Evolutionary conservation across 2,329 filamentous ascomycete genomes (phyloP).

Genomic region (Fusarium cicatricum): DNA sequence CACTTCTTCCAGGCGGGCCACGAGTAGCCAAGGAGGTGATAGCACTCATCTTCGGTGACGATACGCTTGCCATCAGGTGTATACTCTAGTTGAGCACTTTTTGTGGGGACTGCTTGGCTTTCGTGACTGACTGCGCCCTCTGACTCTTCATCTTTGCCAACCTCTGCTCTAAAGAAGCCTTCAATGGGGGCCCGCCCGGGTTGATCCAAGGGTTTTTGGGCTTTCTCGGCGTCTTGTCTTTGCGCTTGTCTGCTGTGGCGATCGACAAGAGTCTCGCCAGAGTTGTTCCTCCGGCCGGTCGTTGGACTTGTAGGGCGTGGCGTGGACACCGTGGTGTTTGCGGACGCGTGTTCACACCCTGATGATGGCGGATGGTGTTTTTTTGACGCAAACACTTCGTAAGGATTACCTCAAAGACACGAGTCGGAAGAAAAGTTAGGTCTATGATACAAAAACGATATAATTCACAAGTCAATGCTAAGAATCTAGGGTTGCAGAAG

Average conservation of each 20-base stretch:
- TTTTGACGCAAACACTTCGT: neutral
- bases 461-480: neutral
- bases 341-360: neutral
- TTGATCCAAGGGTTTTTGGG: neutral
- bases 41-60: slow-evolving; percentile 63
- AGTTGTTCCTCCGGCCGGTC: neutral
- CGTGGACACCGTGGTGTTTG: neutral
- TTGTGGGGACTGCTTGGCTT: neutral
- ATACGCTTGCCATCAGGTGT: slow-evolving; percentile 48
- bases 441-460: neutral
- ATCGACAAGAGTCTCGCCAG: neutral
- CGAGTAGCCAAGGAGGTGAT: slow-evolving; percentile 68
- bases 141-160: neutral
- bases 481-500: neutral
- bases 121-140: neutral
- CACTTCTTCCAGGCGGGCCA: slow-evolving; percentile 71
- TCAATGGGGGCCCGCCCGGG: neutral
- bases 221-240: neutral
- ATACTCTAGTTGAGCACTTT: neutral
- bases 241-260: neutral
- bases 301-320: neutral
- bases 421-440: neutral
- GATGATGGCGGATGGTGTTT: neutral
- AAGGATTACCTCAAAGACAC: neutral
- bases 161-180: neutral